Evolutionary conservation across 306 rosid species (phyloP), one percentile per base, ranked within the genome.

Genomic region (Hylodesmum podocarpum): DNA sequence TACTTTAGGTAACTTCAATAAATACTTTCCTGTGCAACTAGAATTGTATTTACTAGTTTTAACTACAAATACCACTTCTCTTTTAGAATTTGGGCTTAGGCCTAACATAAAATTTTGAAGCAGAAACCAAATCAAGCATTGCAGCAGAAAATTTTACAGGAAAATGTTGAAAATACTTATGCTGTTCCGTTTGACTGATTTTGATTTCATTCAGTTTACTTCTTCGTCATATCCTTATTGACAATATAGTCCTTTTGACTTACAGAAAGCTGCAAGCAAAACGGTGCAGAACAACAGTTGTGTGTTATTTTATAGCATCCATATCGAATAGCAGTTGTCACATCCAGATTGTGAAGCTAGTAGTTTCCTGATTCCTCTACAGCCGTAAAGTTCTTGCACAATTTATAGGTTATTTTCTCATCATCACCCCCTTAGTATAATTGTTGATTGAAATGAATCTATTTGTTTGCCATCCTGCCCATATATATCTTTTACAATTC

Each of bases 221-320:
- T 18, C 21, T 49, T 36, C 19, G 73, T 70, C 46, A 4, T 67
- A 65, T 49, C 11, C 40, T 75, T 65, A 15, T 5, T 57, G 39
- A 70, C n/a, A 63, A 24, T 47, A 66, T 28, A 5, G 13, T 19
- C 2, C 25, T 62, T 66, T 29, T 11, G 55, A 50, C 33, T 84
- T 34, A 64, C 40, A 94, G 91, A 92, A 92, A 83, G 82, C 85
- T 16, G 81, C 81, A 46, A 76, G 61, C 3, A 81, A 92, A 28
- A 61, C 81, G 41, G 73, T 72, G 49, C 84, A 86, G 79, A 84
- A 76, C 87, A 91, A 78, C 87, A 90, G 97, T 58, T 73, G 44
- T 94, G 98, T 82, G 89, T 87, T 36, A 90, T 94, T 84, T 86
- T 94, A 83, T 92, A 86, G 81, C 84, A 77, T 57, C 70, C 76